These are phyloP conservation scores for Chiua virens DNA, from an alignment of 768 basidiomycete species.

Conservation along the genomic window DNA sequence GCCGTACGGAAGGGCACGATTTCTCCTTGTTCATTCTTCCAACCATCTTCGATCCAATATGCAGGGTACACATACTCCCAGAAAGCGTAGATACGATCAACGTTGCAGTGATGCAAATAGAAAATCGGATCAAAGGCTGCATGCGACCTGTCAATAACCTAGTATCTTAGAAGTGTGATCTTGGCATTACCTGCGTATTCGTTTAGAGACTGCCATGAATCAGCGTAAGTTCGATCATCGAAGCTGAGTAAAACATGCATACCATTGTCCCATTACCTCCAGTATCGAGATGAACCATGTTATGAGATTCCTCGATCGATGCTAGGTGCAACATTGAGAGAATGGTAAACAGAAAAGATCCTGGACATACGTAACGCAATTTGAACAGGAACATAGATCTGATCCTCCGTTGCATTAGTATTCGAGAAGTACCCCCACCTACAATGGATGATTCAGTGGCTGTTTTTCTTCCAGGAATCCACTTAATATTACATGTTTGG, in stretches of 20 bases:
- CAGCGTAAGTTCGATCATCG: neutral
- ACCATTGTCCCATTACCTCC: constrained; percentile 21
- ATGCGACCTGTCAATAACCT: neutral
- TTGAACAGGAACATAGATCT: constrained; percentile 1
- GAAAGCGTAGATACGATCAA: constrained; percentile 19
- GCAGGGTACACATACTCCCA: constrained; percentile 23
- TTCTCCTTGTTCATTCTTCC: constrained; percentile 7
- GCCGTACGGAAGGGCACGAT: constrained; percentile 7
- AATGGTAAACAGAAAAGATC: neutral
- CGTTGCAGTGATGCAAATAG: constrained; percentile 17
- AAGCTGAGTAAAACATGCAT: neutral
- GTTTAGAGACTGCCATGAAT: constrained; percentile 4
- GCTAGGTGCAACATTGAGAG: constrained; percentile 6
- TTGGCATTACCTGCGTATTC: constrained; percentile 19
- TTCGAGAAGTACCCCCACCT: constrained; percentile 22
- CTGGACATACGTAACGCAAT: constrained; percentile 3
- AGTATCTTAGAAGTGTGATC: neutral
- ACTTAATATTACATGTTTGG: constrained; percentile 21
- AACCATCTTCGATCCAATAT: constrained; percentile 15
- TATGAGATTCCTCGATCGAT: constrained; percentile 20
- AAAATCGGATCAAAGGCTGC: constrained; percentile 20
- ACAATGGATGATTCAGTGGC: neutral
- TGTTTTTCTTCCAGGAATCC: neutral
- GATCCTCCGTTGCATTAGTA: neutral
- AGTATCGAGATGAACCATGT: constrained; percentile 15